phyloP scores from a whole-genome alignment of 352 stramenopile species.

The Globisporangium sylvaticum region DNA sequence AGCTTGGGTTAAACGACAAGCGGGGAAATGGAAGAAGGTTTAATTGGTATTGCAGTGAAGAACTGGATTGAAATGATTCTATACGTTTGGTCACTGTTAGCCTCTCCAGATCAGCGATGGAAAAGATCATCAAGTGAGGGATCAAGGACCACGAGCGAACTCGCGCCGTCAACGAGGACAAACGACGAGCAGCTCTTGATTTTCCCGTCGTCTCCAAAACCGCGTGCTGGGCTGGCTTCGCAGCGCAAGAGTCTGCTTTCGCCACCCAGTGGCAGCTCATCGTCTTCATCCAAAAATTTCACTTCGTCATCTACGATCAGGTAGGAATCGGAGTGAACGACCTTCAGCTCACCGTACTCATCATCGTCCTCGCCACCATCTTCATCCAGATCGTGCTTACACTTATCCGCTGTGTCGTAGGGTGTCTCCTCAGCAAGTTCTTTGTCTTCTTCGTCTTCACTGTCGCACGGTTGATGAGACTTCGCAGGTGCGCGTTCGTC shows the following conservation, averaged over 20 bases:
- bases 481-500: not conserved
- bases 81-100: no score
- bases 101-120: not conserved
- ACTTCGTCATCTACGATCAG: not conserved
- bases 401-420: not conserved
- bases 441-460: not conserved
- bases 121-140: slow-evolving; percentile 18
- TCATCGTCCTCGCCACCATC: not conserved
- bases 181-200: slow-evolving; percentile 29
- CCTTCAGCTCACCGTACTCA: not conserved
- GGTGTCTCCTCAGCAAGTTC: not conserved
- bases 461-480: not conserved
- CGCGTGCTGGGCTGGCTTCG: not conserved
- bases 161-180: slow-evolving; percentile 25
- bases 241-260: slow-evolving; percentile 25
- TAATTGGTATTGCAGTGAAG: no score
- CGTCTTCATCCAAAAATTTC: slow-evolving; percentile 1
- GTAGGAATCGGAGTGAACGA: not conserved
- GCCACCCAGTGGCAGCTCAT: slow-evolving; percentile 19
- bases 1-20: no score
- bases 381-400: not conserved
- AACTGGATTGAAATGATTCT: no score
- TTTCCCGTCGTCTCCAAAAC: slow-evolving; percentile 2
- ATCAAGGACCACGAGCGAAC: slow-evolving; percentile 27
- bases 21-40: no score